Evolutionary conservation across 139 green algal genomes (phyloP), one percentile per base, ranked within the genome.

Genomic region (Asterochloris sp.): DNA sequence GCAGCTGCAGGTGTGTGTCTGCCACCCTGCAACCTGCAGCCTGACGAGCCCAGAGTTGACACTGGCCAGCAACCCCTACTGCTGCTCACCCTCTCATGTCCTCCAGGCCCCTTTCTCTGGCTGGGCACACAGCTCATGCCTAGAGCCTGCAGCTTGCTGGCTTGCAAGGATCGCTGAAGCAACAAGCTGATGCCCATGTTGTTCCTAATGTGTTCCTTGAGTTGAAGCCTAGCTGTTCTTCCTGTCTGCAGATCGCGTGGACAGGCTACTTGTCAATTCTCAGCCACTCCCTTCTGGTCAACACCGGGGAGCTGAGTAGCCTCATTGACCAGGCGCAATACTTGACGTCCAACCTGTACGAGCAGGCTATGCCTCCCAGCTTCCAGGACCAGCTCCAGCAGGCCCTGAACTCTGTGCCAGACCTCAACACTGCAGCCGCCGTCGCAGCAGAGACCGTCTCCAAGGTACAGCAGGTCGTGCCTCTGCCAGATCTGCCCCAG

Each of bases 221-320:
- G 69, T 24, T 28, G 21, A 63, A 19, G 24, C 26, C 62, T 73
- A 28, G 62, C 16, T 73, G 69, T 0, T 63, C 62, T 78, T 69
- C 14, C 27, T 47, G 29, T 83, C 38, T 78, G 69, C 79, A 83
- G 79, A 81, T 85, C 47, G 69, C 81, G 19, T 85, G 82, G 82
- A 85, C 74, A 28, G 27, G 67, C 23, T 85, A 74, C 47, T 74
- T 86, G 62, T 86, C 83, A 26, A 83, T 69, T 61, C 83, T 86
- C 69, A 73, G 78, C 29, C 83, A 86, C 64, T 71, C 78, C 21
- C 78, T 76, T 60, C 27, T 71, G 19, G 54, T 86, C 17, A 73
- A 86, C 71, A 77, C 73, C 13, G 38, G 67, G 60, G 38, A 80
- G 74, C 54, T 86, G 81, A 19, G 74, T 29, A 74, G 74, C 68